Evolutionary conservation across 306 rosid genomes (phyloP).

Genomic region (Arachis hypogaea): DNA sequence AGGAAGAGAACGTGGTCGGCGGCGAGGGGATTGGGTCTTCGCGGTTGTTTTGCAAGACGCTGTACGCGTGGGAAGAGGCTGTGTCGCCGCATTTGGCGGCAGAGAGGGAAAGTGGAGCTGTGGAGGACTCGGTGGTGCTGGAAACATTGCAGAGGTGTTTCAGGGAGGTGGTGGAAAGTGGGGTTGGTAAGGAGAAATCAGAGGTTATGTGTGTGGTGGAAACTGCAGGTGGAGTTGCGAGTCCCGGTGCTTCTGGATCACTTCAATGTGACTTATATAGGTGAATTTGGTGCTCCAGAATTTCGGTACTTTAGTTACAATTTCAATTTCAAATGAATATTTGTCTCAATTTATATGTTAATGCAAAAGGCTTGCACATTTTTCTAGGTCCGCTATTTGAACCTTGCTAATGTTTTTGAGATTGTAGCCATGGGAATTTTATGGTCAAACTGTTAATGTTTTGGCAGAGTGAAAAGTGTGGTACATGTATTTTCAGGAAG

Average conservation of each 20-base stretch:
- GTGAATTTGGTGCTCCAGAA: slow-evolving; percentile 36
- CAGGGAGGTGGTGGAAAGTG: slow-evolving; percentile 43
- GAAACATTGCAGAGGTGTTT: slow-evolving; percentile 56
- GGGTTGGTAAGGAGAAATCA: slow-evolving; percentile 42
- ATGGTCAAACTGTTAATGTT: slow-evolving; percentile 1
- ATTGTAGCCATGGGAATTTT: slow-evolving; percentile 3
- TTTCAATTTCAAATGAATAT: neutral
- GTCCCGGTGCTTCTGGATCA: slow-evolving; percentile 93
- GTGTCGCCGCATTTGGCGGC: slow-evolving; percentile 93
- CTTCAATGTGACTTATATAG: slow-evolving; percentile 95
- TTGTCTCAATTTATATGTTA: neutral
- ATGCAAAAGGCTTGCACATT: neutral
- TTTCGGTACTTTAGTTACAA: slow-evolving; percentile 1
- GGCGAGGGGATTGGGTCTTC: slow-evolving; percentile 33
- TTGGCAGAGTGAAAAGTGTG: slow-evolving; percentile 6
- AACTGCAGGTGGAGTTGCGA: slow-evolving; percentile 94
- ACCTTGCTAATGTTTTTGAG: slow-evolving; percentile 21
- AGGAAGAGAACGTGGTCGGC: neutral
- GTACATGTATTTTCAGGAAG: neutral
- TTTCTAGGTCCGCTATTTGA: slow-evolving; percentile 17
- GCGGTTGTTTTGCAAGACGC: slow-evolving; percentile 75
- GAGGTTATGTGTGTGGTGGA: slow-evolving; percentile 72
- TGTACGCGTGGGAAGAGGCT: slow-evolving; percentile 86
- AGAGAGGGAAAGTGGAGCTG: slow-evolving; percentile 62
- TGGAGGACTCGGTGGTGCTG: slow-evolving; percentile 64